Conservation (phyloP, 2,329 filamentous ascomycete genomes). For the Trichoderma cornu-damae region DNA sequence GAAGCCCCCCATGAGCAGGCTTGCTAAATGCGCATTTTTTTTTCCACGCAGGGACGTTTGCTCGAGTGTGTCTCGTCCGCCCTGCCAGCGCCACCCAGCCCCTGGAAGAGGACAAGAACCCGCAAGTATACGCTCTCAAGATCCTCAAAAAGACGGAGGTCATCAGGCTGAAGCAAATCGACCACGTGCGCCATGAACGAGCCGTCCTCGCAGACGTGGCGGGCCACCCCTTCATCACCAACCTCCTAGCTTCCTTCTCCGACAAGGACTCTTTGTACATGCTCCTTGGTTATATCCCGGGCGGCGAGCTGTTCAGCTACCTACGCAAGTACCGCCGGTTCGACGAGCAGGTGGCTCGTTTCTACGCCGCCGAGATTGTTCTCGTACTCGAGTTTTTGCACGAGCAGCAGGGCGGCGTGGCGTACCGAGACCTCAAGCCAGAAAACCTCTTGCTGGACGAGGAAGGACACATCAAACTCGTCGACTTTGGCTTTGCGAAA, state of each 20-base stretch:
- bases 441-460: constrained; percentile 76
- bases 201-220: constrained; percentile 71
- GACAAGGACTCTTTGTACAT: constrained; percentile 76
- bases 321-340: constrained; percentile 72
- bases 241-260: constrained; percentile 71
- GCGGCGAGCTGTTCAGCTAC: constrained; percentile 81
- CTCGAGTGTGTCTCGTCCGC: constrained; percentile 72
- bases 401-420: constrained; percentile 69
- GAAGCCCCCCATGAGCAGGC: not conserved
- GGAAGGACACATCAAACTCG: constrained; percentile 73
- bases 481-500: constrained; percentile 84
- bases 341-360: constrained; percentile 70
- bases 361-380: constrained; percentile 81
- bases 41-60: constrained; percentile 62
- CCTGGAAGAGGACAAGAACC: constrained; percentile 33
- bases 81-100: constrained; percentile 47
- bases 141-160: constrained; percentile 69
- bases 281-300: constrained; percentile 77
- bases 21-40: not conserved
- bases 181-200: constrained; percentile 80
- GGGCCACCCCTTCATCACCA: constrained; percentile 79
- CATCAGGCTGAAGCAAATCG: constrained; percentile 78
- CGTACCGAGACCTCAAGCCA: constrained; percentile 77
- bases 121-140: constrained; percentile 71
- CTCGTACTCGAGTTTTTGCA: constrained; percentile 76